Base-by-base conservation (phyloP, 768 basidiomycete species). In the Mrakia blollopis region DNA sequence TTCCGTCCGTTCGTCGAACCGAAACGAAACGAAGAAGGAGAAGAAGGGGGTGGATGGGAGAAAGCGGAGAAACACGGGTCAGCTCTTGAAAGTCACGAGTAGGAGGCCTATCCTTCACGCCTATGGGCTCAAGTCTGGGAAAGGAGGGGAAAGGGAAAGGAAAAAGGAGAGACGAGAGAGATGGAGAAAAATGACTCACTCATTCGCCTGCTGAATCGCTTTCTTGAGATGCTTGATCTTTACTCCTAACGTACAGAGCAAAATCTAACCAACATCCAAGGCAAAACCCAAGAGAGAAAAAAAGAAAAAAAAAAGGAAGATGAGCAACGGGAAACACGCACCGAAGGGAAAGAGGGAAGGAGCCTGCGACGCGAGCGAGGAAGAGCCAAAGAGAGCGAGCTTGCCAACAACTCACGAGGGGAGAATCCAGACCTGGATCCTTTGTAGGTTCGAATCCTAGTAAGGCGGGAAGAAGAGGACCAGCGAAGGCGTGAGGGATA, bases 201-300 rank as follows among this genome's bases (percentile, higher is more conserved):
- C 69, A 37, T 52, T 71, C 28, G 69, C 69, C 44, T 50, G 69
- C n/a, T 71, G 37, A 18, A 71, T 71, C n/a, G 44, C 69, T 14
- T 71, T 71, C 23, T 41, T 37, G 41, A 71, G 69, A 50, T 47
- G 44, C 47, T 54, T 47, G 44, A 71, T 71, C 47, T 47, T 47
- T 16, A 71, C 69, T 21, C 69, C 69, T 6, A 71, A 8, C 7
- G 41, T 71, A 28, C 69, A 71, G 3, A 71, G 21, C 10, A 71
- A 28, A 2, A 54, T 47, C 69, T 71, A 30, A n/a, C 9, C 28
- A 16, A 1, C 47, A 21, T 21, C 25, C 62, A 8, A 35, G 3
- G 44, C 44, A 44, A 44, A 44, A 44, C 10, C 44, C 39, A 41
- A 41, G 39, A 44, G 11, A n/a, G n/a, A n/a, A n/a, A n/a, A n/a